Evolutionary conservation across 2,329 filamentous ascomycete species (phyloP), one percentile per base, ranked within the genome.

Genomic region (Periconia macrospinosa): DNA sequence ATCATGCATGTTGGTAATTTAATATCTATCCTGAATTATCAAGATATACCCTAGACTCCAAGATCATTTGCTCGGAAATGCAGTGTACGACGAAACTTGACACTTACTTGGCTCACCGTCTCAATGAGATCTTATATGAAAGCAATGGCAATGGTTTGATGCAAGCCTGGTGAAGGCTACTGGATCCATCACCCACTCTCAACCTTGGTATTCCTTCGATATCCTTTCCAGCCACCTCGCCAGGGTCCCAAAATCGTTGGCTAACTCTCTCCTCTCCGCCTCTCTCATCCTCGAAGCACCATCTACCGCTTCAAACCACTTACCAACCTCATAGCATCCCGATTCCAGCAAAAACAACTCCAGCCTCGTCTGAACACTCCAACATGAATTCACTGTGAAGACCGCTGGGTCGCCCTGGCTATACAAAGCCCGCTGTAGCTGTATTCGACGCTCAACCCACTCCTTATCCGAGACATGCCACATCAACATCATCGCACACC

Each of bases 401-500:
- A 19, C 45, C n/a, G 8, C 15, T 15, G 6, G 6, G 9, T 23
- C 42, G 7, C 2, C 2, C 8, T 19, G 8, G 9, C 5, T 27
- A 15, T 2, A n/a, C 13, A 15, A 2, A 14, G 42, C 6, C 9
- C 30, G 10, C n/a, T 8, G 43, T 6, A 48, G 17, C 35, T 41
- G 33, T 5, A n/a, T 17, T 6, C 37, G 13, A 15, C 46, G 33
- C 5, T n/a, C 54, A 41, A 19, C 17, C 53, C 54, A 56, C 52
- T 67, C 63, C 6, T 1, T 2, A 2, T 60, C 58, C 2, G n/a
- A 5, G 10, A 62, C 44, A 1, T 30, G 14, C 2, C 30, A 23
- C 65, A 69, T 68, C 15, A 43, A 23, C 17, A 47, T 20, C 48
- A 69, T 59, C 3, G 58, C 58, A 9, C 59, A 55, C 13, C 52